A percentile compares a stretch with the other conserved stretches of the same genome.
Evolutionary conservation across 31 red algal genomes (phyloP).

Genomic region (Odonthalia washingtoniensis): DNA sequence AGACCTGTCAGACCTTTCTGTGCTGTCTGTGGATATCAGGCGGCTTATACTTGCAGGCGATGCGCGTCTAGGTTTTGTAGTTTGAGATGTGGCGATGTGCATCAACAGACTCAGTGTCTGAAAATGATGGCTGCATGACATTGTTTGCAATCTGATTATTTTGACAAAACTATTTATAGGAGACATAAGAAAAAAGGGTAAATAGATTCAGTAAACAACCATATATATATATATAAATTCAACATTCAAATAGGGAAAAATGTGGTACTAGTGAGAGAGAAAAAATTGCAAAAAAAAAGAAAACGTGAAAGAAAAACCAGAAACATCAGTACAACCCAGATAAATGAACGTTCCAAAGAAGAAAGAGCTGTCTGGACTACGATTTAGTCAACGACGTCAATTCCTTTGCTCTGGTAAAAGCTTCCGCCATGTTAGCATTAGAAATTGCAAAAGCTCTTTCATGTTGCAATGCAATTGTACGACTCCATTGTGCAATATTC

Average conservation of each 20-base stretch:
- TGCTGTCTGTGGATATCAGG: constrained; percentile 71
- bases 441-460: constrained; percentile 71
- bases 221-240: too few relatives aligned
- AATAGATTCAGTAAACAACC: too few relatives aligned
- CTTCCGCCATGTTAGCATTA: constrained; percentile 75
- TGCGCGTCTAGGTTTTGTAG: constrained; percentile 72
- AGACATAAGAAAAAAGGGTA: too few relatives aligned
- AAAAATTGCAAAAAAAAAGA: too few relatives aligned
- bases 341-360: too few relatives aligned
- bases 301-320: too few relatives aligned
- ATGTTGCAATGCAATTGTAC: constrained; percentile 61
- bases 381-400: constrained; percentile 54
- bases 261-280: too few relatives aligned
- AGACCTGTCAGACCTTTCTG: constrained; percentile 61
- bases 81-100: constrained; percentile 57
- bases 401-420: constrained; percentile 70
- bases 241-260: too few relatives aligned
- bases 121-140: constrained; percentile 60
- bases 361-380: too few relatives aligned
- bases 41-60: constrained; percentile 69
- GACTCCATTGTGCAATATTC: constrained; percentile 82
- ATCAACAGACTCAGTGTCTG: constrained; percentile 71
- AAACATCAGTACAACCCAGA: too few relatives aligned
- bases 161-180: too few relatives aligned
- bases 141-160: too few relatives aligned